phyloP scores from a whole-genome alignment of 768 basidiomycete species.

The Mycena pura region DNA sequence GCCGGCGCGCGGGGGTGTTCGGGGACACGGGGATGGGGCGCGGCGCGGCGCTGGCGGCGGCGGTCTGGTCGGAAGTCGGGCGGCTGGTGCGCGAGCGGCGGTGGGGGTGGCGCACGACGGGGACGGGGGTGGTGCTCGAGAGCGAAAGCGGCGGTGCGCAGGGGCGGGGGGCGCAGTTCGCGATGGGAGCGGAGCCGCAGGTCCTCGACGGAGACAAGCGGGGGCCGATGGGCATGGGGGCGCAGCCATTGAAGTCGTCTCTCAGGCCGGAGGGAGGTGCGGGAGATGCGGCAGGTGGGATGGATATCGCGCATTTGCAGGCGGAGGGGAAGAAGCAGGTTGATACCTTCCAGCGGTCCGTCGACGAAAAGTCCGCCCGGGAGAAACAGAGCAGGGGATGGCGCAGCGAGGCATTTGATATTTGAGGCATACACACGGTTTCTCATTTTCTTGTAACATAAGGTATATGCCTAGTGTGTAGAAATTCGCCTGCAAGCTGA shows the following conservation, averaged over 20 bases:
- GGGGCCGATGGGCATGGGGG: conserved; percentile 63
- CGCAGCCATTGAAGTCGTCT: conserved; percentile 19
- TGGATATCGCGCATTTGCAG: too few relatives aligned
- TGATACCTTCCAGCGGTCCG: too few relatives aligned
- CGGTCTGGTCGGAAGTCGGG: conserved; percentile 73
- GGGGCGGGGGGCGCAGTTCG: conserved; percentile 34
- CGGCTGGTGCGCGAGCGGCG: conserved; percentile 48
- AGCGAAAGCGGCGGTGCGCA: conserved; percentile 29
- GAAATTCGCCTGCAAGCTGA: too few relatives aligned
- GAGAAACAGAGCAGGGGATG: too few relatives aligned
- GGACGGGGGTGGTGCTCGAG: conserved; percentile 68
- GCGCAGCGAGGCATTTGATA: too few relatives aligned
- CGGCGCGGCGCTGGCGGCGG: conserved; percentile 57
- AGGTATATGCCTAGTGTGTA: too few relatives aligned
- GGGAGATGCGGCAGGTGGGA: background rate
- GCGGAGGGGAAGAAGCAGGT: too few relatives aligned
- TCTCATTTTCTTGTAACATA: too few relatives aligned
- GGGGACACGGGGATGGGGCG: conserved; percentile 63
- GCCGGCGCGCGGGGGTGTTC: conserved; percentile 65
- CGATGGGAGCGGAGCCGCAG: conserved; percentile 78
- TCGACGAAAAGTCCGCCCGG: too few relatives aligned
- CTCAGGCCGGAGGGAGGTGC: conserved; percentile 12
- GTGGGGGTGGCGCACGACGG: conserved; percentile 59
- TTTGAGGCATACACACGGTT: too few relatives aligned
- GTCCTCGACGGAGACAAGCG: conserved; percentile 71